These are phyloP conservation scores for Vicia faba DNA, from an alignment of 306 rosid species.

Conservation along the genomic window DNA sequence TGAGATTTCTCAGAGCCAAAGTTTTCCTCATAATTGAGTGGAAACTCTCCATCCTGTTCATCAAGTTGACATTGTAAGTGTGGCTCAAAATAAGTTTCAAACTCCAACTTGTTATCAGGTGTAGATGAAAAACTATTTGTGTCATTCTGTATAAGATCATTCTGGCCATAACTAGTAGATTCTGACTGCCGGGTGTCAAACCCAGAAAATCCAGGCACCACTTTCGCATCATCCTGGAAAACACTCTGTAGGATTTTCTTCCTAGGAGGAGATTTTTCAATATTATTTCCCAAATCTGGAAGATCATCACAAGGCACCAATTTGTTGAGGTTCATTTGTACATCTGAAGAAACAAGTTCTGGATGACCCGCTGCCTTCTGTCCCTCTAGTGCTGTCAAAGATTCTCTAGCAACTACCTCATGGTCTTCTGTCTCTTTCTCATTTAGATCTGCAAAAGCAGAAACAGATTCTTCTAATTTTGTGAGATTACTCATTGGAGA, in stretches of 20 bases:
- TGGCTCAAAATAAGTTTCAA: conserved; percentile 43
- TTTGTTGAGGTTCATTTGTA: conserved; percentile 36
- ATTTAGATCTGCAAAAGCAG: conserved; percentile 39
- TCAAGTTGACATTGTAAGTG: conserved; percentile 45
- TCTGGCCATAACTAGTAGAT: conserved; percentile 39
- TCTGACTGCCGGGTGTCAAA: conserved; percentile 39
- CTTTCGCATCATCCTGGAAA: conserved; percentile 40
- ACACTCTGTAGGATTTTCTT: conserved; percentile 37
- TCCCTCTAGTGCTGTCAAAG: conserved; percentile 38
- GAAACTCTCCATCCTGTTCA: conserved; percentile 42
- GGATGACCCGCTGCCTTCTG: conserved; percentile 35
- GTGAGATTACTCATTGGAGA: conserved; percentile 41
- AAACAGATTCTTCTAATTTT: conserved; percentile 44
- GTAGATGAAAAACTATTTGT: conserved; percentile 43
- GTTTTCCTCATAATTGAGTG: conserved; percentile 42
- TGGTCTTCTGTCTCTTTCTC: conserved; percentile 43
- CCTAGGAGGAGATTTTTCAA: conserved; percentile 42
- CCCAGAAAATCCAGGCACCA: conserved; percentile 42
- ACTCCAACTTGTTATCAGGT: conserved; percentile 39
- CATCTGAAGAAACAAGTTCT: conserved; percentile 44
- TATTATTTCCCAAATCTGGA: conserved; percentile 42
- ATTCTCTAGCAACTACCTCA: conserved; percentile 47
- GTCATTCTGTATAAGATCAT: conserved; percentile 31
- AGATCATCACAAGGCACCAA: conserved; percentile 37
- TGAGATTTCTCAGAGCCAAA: conserved; percentile 45